A percentile compares a stretch with the other conserved stretches of the same genome.
phyloP scores from a whole-genome alignment of 2,329 filamentous ascomycete genomes.

The Zelopaecilomyces penicillatus region DNA sequence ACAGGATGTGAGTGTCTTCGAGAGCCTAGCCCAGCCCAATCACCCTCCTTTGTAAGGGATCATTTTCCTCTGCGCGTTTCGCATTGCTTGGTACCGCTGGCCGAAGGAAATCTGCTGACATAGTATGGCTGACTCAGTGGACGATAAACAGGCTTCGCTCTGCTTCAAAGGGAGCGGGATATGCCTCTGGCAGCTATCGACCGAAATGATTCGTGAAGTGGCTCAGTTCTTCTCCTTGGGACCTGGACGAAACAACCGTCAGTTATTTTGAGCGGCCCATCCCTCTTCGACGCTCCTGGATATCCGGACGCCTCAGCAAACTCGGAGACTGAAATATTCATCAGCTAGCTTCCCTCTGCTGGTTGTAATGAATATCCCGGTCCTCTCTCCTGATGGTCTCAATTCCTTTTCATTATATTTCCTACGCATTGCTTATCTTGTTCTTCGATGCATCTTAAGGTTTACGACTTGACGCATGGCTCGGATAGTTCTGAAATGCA shows the following conservation, averaged over 20 bases:
- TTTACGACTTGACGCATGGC: slow-evolving; percentile 30
- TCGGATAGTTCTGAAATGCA: slow-evolving; percentile 24
- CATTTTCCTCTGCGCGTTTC: slow-evolving; percentile 71
- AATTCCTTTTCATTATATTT: slow-evolving; percentile 18
- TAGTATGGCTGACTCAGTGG: slow-evolving; percentile 72
- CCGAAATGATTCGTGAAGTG: slow-evolving; percentile 23
- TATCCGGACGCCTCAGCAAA: slow-evolving; percentile 4
- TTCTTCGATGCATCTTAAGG: slow-evolving; percentile 32
- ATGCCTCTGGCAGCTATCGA: slow-evolving; percentile 32
- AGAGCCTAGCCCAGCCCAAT: slow-evolving; percentile 38
- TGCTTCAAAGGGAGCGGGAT: slow-evolving; percentile 61
- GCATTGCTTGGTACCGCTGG: slow-evolving; percentile 65
- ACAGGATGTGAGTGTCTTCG: slow-evolving; percentile 87
- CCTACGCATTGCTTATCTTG: slow-evolving; percentile 32
- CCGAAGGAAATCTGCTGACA: slow-evolving; percentile 64
- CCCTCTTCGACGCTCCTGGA: slow-evolving; percentile 17
- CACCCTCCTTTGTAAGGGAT: slow-evolving; percentile 79
- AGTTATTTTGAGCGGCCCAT: slow-evolving; percentile 13
- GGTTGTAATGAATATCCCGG: no score
- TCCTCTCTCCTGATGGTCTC: no score
- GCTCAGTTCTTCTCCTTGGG: slow-evolving; percentile 10
- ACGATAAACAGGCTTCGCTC: slow-evolving; percentile 79
- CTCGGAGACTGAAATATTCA: background rate
- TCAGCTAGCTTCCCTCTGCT: no score
- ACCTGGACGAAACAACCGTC: slow-evolving; percentile 5